phyloP scores from a whole-genome alignment of 2,329 filamentous ascomycete species.

The Phaeosphaeriaceae sp. region DNA sequence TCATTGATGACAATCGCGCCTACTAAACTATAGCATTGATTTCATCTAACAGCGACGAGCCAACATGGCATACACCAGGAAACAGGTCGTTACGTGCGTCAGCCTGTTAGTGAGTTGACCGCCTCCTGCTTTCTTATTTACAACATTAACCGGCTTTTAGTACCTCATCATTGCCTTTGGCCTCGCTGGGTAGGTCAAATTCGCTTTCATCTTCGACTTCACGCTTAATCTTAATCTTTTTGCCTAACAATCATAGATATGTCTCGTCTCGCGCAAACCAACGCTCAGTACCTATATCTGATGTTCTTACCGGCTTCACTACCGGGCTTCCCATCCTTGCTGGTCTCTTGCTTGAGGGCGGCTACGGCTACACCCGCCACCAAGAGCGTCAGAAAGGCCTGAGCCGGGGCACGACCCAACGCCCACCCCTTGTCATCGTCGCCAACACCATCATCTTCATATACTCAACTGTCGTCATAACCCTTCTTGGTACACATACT shows the following conservation, averaged over 20 bases:
- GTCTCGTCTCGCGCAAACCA: conserved; percentile 36
- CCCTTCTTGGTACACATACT: conserved; percentile 53
- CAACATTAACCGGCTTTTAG: conserved; percentile 28
- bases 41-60: too few relatives aligned
- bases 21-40: too few relatives aligned
- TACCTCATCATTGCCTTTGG: conserved; percentile 51
- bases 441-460: conserved; percentile 48
- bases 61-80: conserved; percentile 46
- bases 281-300: conserved; percentile 52
- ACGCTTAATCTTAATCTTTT: too few relatives aligned
- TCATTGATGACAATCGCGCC: not conserved
- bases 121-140: not conserved
- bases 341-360: conserved; percentile 51
- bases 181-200: conserved; percentile 43
- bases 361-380: conserved; percentile 44
- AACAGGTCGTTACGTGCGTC: conserved; percentile 48
- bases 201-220: not conserved
- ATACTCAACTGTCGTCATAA: conserved; percentile 53
- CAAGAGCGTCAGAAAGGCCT: conserved; percentile 36
- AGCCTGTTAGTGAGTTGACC: conserved; percentile 43
- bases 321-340: conserved; percentile 52
- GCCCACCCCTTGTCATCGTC: conserved; percentile 47
- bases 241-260: conserved; percentile 31
- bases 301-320: conserved; percentile 49
- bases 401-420: conserved; percentile 41